A percentile compares a stretch with the other conserved stretches of the same genome.
phyloP scores from a whole-genome alignment of 2,329 filamentous ascomycete genomes.

The Chalaropsis ovoidea region DNA sequence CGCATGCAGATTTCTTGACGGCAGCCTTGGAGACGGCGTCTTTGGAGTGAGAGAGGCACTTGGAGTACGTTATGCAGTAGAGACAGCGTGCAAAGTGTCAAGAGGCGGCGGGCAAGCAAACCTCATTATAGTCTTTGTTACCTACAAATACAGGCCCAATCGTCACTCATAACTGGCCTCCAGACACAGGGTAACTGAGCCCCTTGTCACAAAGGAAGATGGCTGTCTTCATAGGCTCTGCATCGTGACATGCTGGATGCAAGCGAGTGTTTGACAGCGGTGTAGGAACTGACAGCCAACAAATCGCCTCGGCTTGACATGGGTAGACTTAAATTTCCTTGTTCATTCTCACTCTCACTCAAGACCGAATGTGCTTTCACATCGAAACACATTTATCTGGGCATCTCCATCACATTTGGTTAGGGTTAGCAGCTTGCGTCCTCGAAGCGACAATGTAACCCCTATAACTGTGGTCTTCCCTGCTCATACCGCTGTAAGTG shows the following conservation, averaged over 20 bases:
- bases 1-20: not conserved
- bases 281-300: constrained; percentile 1
- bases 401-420: too few relatives aligned
- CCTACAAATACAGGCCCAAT: too few relatives aligned
- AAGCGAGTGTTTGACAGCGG: not conserved
- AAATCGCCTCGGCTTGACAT: not conserved
- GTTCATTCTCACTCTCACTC: not conserved
- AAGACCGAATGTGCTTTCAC: too few relatives aligned
- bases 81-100: not conserved
- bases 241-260: not conserved
- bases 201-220: not conserved
- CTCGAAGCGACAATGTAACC: not conserved
- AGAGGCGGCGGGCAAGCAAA: too few relatives aligned
- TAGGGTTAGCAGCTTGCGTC: too few relatives aligned
- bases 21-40: not conserved
- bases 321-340: too few relatives aligned
- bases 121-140: too few relatives aligned
- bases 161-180: not conserved
- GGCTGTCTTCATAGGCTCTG: not conserved
- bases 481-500: not conserved
- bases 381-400: too few relatives aligned
- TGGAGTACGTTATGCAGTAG: not conserved
- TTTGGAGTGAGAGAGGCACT: not conserved
- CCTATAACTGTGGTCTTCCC: not conserved
- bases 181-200: not conserved